A percentile compares a stretch with the other conserved stretches of the same genome.
Conservation (phyloP, 345 rosid species). For the Pistacia atlantica region DNA sequence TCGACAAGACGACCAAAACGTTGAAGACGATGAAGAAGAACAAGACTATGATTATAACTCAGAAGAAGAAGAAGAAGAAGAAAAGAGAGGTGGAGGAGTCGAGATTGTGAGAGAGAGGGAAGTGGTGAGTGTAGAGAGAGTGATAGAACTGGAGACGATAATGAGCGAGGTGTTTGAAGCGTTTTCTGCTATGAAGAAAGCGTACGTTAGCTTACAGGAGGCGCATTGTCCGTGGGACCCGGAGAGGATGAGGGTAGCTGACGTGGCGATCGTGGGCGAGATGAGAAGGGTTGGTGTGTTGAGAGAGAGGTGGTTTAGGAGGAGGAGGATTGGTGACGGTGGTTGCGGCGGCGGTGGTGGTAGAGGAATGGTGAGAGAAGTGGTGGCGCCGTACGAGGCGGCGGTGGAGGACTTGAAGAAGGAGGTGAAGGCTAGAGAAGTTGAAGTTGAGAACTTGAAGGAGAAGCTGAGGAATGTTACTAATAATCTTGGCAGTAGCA, state of each 20-base stretch:
- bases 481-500: slow-evolving; percentile 32
- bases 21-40: slow-evolving; percentile 24
- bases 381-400: slow-evolving; percentile 94
- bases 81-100: slow-evolving; percentile 14
- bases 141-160: slow-evolving; percentile 58
- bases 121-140: slow-evolving; percentile 32
- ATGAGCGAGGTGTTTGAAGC: slow-evolving; percentile 81
- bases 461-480: slow-evolving; percentile 58
- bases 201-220: slow-evolving; percentile 73
- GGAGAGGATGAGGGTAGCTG: slow-evolving; percentile 84
- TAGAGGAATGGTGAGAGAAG: slow-evolving; percentile 67
- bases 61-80: slow-evolving; percentile 42
- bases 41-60: slow-evolving; percentile 30
- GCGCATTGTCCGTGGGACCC: slow-evolving; percentile 99
- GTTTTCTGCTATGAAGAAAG: slow-evolving; percentile 67
- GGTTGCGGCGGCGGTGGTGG: slow-evolving; percentile 33
- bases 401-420: slow-evolving; percentile 81
- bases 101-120: slow-evolving; percentile 9
- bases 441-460: slow-evolving; percentile 74
- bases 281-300: slow-evolving; percentile 65
- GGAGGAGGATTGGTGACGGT: slow-evolving; percentile 37
- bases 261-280: slow-evolving; percentile 79
- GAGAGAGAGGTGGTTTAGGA: slow-evolving; percentile 76
- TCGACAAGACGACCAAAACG: slow-evolving; percentile 46
- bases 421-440: slow-evolving; percentile 69